Conservation (phyloP, 148 eudicot species). For the Fagopyrum tataricum region DNA sequence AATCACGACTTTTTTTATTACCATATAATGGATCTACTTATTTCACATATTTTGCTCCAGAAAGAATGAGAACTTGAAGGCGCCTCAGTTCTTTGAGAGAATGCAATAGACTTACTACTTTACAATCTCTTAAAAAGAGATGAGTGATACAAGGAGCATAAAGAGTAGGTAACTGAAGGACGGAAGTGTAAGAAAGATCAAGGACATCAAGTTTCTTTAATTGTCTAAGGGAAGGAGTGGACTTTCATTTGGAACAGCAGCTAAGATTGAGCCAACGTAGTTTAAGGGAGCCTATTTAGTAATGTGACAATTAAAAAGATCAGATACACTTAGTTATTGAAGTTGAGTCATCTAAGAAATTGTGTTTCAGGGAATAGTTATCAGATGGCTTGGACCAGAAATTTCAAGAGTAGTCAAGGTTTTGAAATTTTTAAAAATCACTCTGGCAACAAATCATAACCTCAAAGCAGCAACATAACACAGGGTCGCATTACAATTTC, state of each 20-base stretch:
- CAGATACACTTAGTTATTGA: neutral
- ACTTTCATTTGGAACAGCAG: neutral
- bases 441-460: constrained; percentile 13
- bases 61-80: constrained; percentile 27
- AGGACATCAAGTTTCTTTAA: neutral
- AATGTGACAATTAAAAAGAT: neutral
- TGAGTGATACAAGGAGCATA: constrained; percentile 22
- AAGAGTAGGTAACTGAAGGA: constrained; percentile 18
- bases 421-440: neutral
- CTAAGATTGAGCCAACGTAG: neutral
- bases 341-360: neutral
- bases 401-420: neutral
- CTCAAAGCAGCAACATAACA: constrained; percentile 10
- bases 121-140: constrained; percentile 15
- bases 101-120: constrained; percentile 13
- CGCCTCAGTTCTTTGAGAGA: neutral
- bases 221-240: neutral
- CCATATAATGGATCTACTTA: constrained; percentile 16
- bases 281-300: neutral
- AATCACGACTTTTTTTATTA: constrained; percentile 1
- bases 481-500: neutral
- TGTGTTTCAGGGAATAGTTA: neutral
- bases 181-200: constrained; percentile 22
- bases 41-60: constrained; percentile 13
- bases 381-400: neutral